Base-by-base conservation (phyloP, 2,329 filamentous ascomycete genomes). In the Penicillium sp. region DNA sequence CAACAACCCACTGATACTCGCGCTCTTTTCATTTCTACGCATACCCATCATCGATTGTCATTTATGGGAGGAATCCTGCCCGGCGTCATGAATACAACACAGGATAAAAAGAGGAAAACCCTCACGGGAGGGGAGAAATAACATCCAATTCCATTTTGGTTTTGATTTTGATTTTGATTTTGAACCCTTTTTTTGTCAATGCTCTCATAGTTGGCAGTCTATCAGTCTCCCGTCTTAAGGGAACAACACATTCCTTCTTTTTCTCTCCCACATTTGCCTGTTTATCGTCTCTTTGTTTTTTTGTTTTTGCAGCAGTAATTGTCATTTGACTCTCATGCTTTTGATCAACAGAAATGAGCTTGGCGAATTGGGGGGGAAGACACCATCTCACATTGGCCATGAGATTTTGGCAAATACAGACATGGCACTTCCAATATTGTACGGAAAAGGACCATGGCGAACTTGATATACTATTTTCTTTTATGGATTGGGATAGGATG, bases 11-110 rank as follows among this genome's bases (percentile, higher is more conserved):
- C 53, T 51, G 52, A 47, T 40, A 53, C 46, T 56, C 33, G 52
- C 45, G 45, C 46, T 50, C 30, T 62, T 35, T 45, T 63, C 57
- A 61, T 59, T 54, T 54, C 47, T 53, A 67, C 57, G 56, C 61
- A 69, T 68, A 69, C 67, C 65, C 64, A 64, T 53, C 55, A 58
- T 61, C 48, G 53, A 61, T 55, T 58, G 40, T 61, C 51, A 56
- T 61, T 57, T 40, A 45, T 57, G 47, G 58, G 56, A 53, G 51
- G 45, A 49, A 35, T 37, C 46, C 36, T 49, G 49, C 35, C 46
- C 56, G 62, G 63, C 63, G 62, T 62, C 59, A 65, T 42, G 46
- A 58, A 66, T 38, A 59, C 45, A 59, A 55, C 30, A 33, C 43
- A 44, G 53, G 57, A 53, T 52, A 58, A 50, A 48, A 53, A 38